Conservation (phyloP, 2,329 filamentous ascomycete species). For the Neospermospora avenae region DNA sequence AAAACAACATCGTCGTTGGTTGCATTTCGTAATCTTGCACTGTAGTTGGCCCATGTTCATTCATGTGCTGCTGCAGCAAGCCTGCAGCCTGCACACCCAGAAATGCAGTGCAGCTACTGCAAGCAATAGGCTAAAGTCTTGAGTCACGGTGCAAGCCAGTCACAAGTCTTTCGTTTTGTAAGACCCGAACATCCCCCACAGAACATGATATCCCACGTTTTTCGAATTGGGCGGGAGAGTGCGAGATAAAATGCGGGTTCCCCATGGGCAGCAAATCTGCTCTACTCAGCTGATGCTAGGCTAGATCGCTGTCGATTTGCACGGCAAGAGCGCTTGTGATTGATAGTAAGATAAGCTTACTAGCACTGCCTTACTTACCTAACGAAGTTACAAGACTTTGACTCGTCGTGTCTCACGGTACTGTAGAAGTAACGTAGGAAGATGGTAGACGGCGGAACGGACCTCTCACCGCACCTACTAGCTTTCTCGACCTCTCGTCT, state of each 20-base stretch:
- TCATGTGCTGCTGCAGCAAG: neutral
- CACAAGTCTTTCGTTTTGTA: neutral
- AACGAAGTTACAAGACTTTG: too few species aligned
- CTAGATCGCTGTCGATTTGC: too few species aligned
- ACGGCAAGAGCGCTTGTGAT: too few species aligned
- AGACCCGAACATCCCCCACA: neutral
- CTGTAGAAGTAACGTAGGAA: too few species aligned
- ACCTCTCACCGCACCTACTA: too few species aligned
- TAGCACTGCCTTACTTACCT: too few species aligned
- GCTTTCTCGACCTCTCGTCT: too few species aligned
- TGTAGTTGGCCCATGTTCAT: neutral
- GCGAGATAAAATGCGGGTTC: neutral
- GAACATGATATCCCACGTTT: neutral
- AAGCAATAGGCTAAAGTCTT: neutral
- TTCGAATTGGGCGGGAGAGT: neutral
- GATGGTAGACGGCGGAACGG: too few species aligned
- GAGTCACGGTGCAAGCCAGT: too few species aligned
- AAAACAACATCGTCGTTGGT: neutral
- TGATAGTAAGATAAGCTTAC: too few species aligned
- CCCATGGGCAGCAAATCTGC: neutral
- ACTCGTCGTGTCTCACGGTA: too few species aligned
- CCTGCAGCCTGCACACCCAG: neutral
- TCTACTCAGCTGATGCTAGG: slow-evolving; percentile 3
- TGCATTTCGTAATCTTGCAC: neutral
- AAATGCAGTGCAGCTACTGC: neutral